Evolutionary conservation across 768 basidiomycete genomes (phyloP).

Genomic region (Suillus tomentosus): DNA sequence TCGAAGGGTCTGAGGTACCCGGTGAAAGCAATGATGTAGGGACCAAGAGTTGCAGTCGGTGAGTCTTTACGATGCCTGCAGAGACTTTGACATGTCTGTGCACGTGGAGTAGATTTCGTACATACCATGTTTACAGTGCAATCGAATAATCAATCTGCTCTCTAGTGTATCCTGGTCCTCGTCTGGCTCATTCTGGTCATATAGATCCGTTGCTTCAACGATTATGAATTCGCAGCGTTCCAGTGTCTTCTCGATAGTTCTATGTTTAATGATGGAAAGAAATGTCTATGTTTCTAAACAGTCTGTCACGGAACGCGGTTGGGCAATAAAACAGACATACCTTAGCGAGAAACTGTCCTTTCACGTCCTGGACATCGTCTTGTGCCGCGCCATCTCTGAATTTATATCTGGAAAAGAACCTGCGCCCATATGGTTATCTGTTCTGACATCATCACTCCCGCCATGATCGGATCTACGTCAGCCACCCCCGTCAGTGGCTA

Average conservation of each 20-base stretch:
- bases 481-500: too few species aligned
- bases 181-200: conserved; percentile 28
- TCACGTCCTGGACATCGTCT: conserved; percentile 47
- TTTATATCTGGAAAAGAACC: conserved; percentile 70
- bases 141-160: conserved; percentile 67
- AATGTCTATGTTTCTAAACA: conserved; percentile 49
- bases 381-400: conserved; percentile 35
- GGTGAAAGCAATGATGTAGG: conserved; percentile 65
- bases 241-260: conserved; percentile 73
- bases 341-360: conserved; percentile 72
- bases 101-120: background rate
- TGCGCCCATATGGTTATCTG: conserved; percentile 55
- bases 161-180: conserved; percentile 60
- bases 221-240: conserved; percentile 78
- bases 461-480: too few species aligned
- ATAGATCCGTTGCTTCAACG: conserved; percentile 48
- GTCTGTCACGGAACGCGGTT: conserved; percentile 5
- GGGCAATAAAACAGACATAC: conserved; percentile 36
- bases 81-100: conserved; percentile 14
- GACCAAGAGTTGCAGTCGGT: conserved; percentile 63
- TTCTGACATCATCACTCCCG: conserved; percentile 54
- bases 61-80: conserved; percentile 80
- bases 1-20: conserved; percentile 54
- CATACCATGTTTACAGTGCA: conserved; percentile 84
- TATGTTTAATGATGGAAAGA: conserved; percentile 72